Base-by-base conservation (phyloP, 2,329 filamentous ascomycete genomes). In the Microdochium trichocladiopsis region DNA sequence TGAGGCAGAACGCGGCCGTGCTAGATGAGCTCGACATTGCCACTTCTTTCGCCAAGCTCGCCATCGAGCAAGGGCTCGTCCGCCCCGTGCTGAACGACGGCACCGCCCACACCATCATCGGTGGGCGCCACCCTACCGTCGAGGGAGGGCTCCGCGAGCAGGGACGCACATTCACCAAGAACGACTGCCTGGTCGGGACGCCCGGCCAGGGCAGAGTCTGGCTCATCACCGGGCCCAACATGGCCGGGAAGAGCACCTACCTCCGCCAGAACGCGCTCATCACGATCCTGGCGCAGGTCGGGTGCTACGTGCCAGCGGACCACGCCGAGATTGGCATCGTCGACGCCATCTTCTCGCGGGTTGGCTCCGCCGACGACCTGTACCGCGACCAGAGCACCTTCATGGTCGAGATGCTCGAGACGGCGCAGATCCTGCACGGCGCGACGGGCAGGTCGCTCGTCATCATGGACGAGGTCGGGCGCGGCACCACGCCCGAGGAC, bases 361-460 rank as follows among this genome's bases (percentile, higher is more conserved):
- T 95, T 22, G 94, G 94, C 2, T 95, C 91, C 1, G 94, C 93
- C 2, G 95, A 99, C 68, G 93, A 96, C 66, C 77, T 99, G n/a
- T 96, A 88, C 72, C 83, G 84, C 50, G 88, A 96, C 72, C 92
- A 97, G 69, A 96, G 90, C 51, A 99, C 95, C 0, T 99, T 99
- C 70, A 97, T 99, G 94, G 90, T 97, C 1, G 94, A 99, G 72
- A 99, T 99, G 94, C 79, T 96, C 2, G 94, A 99, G 71, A 96
- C 94, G 21, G 92, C 93, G 2, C 80, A 87, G 24, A 99, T 99
- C 51, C 78, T 99, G 50, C 88, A 87, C 55, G 79, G 88, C 58
- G 93, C 94, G 0, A 97, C 93, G 1, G 72, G 84, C 1, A 80
- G 86, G 23, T 94, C 88, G 0, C 95, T 99, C 61, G 93, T 94